Percentiles rank a stretch among this genome's conserved stretches.
phyloP scores from a whole-genome alignment of 768 basidiomycete species.

The Serpula lacrymans region DNA sequence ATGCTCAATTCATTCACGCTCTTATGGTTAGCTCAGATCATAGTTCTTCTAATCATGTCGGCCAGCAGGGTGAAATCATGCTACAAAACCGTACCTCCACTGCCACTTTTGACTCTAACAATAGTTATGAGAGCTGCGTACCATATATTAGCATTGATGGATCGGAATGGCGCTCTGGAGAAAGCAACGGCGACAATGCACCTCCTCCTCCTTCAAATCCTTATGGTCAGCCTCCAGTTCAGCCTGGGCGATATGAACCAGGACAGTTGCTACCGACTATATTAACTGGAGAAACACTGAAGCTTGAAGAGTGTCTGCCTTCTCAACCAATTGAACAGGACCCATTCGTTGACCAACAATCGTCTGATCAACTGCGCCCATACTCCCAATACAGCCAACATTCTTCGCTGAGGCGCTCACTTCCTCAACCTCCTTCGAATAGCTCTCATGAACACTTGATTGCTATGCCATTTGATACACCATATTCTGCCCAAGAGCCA shows the following conservation, averaged over 20 bases:
- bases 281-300: constrained; percentile 61
- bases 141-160: no score
- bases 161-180: no score
- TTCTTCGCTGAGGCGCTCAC: constrained; percentile 23
- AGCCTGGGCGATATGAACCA: constrained; percentile 51
- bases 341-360: constrained; percentile 23
- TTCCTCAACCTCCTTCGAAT: constrained; percentile 21
- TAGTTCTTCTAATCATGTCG: no score
- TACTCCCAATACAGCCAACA: constrained; percentile 21
- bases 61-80: no score
- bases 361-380: constrained; percentile 24
- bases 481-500: constrained; percentile 6
- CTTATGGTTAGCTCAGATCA: no score
- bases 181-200: no score
- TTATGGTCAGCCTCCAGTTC: constrained; percentile 10
- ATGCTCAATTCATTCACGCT: no score
- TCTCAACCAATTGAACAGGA: constrained; percentile 28
- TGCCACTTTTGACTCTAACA: no score
- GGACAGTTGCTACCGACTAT: constrained; percentile 62
- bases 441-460: constrained; percentile 12
- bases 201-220: no score
- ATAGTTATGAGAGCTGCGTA: no score
- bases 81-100: no score
- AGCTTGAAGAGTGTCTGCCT: constrained; percentile 37
- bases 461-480: constrained; percentile 19